phyloP scores from a whole-genome alignment of 2,329 filamentous ascomycete species.

The Hyphodiscus sp. region DNA sequence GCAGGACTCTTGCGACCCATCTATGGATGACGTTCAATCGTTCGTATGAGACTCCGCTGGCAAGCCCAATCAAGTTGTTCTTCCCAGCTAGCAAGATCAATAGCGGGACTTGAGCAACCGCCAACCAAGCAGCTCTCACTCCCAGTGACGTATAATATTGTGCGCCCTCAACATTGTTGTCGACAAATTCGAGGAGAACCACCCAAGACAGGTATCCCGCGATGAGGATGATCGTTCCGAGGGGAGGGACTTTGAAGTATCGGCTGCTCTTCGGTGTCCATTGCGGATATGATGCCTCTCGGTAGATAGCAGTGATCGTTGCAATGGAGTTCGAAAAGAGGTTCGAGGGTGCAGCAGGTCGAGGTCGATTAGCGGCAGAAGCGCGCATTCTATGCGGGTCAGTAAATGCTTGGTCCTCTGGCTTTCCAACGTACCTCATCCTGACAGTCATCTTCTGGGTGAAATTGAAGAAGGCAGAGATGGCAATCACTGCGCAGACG shows the following conservation, averaged over 20 bases:
- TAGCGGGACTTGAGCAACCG: conserved; percentile 57
- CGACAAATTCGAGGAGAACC: conserved; percentile 34
- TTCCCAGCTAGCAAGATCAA: conserved; percentile 57
- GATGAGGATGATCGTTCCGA: conserved; percentile 32
- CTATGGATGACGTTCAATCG: conserved; percentile 67
- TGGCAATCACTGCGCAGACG: conserved; percentile 29
- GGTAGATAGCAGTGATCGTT: conserved; percentile 28
- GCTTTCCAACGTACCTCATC: conserved; percentile 19
- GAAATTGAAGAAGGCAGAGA: conserved; percentile 29
- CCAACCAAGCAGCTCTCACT: conserved; percentile 61
- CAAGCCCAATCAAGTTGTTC: conserved; percentile 50
- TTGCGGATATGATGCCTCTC: conserved; percentile 32
- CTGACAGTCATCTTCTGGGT: conserved; percentile 20
- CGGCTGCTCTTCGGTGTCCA: conserved; percentile 19
- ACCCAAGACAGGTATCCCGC: conserved; percentile 33
- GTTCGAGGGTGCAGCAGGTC: conserved; percentile 29
- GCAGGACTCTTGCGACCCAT: conserved; percentile 63
- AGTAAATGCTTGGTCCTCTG: background rate
- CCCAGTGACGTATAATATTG: conserved; percentile 33
- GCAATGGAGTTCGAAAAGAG: conserved; percentile 22
- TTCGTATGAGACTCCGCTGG: conserved; percentile 60
- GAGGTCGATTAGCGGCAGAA: conserved; percentile 27
- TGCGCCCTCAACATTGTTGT: conserved; percentile 27
- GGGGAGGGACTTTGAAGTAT: conserved; percentile 24
- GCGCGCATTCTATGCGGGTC: conserved; percentile 27